Percentiles rank a stretch among this genome's conserved stretches.
Conservation (phyloP, 345 rosid genomes). For the Syzygium aqueum region DNA sequence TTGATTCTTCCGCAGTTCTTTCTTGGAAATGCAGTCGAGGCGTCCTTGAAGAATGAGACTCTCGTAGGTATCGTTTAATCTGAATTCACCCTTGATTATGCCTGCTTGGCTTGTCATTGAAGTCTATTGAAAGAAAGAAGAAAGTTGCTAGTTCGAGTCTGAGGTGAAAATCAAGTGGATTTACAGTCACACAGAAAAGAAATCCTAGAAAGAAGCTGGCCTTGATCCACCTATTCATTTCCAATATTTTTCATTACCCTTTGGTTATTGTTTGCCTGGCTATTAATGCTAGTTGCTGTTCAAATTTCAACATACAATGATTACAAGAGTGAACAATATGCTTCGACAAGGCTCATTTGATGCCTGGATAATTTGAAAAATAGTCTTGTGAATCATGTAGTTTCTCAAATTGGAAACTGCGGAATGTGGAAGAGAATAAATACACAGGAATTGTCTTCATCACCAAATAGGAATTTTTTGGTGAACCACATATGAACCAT, state of each 20-base stretch:
- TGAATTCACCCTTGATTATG: neutral
- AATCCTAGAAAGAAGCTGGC: neutral
- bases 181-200: neutral
- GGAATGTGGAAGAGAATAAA: neutral
- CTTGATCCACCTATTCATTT: neutral
- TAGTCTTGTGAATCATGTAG: neutral
- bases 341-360: neutral
- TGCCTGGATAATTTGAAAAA: neutral
- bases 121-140: neutral
- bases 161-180: neutral
- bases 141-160: neutral
- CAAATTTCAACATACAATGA: neutral
- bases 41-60: constrained; percentile 38
- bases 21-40: constrained; percentile 43
- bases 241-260: neutral
- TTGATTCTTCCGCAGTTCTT: constrained; percentile 71
- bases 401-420: neutral
- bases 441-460: neutral
- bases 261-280: neutral
- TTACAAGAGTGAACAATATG: neutral
- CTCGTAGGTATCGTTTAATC: constrained; percentile 23
- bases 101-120: neutral
- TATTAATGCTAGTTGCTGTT: neutral
- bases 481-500: neutral
- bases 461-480: neutral